Evolutionary conservation across 768 basidiomycete genomes (phyloP).

Genomic region (Psilocybe cubensis): DNA sequence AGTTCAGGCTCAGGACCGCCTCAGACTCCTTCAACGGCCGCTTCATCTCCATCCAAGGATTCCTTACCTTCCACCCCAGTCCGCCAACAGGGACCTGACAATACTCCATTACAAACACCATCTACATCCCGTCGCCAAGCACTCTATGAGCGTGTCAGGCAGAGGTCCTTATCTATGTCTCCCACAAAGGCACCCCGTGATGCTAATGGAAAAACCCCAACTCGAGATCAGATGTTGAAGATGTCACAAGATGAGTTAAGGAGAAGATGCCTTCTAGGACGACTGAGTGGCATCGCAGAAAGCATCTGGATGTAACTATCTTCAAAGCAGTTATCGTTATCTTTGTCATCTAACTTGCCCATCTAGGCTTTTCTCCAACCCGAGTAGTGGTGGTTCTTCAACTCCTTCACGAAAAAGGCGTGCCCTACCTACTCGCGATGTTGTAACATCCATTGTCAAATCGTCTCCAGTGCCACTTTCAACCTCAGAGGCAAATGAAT

Average conservation of each 20-base stretch:
- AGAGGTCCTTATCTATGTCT: constrained; percentile 67
- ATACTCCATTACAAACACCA: constrained; percentile 69
- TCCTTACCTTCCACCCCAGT: constrained; percentile 68
- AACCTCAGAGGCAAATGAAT: constrained; percentile 76
- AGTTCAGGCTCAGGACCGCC: constrained; percentile 40
- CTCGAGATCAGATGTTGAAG: constrained; percentile 69
- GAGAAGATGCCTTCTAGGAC: constrained; percentile 74
- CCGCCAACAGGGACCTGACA: constrained; percentile 59
- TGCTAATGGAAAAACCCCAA: constrained; percentile 25
- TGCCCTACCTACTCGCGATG: constrained; percentile 68
- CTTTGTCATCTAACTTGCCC: not conserved
- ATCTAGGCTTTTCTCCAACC: constrained; percentile 73
- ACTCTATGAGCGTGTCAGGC: constrained; percentile 79
- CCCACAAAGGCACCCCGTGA: constrained; percentile 62
- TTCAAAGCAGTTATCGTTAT: constrained; percentile 4
- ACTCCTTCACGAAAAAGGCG: constrained; percentile 73
- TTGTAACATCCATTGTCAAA: constrained; percentile 71
- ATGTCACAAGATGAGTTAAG: constrained; percentile 80
- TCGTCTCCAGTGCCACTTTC: constrained; percentile 84
- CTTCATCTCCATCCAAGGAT: constrained; percentile 32
- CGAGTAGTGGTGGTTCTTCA: constrained; percentile 48
- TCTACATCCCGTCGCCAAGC: constrained; percentile 78
- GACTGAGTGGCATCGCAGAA: constrained; percentile 81
- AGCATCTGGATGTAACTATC: constrained; percentile 83
- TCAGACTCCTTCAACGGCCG: constrained; percentile 47